Conservation (phyloP, 257 asterid genomes). For the Nicotiana benthamiana region DNA sequence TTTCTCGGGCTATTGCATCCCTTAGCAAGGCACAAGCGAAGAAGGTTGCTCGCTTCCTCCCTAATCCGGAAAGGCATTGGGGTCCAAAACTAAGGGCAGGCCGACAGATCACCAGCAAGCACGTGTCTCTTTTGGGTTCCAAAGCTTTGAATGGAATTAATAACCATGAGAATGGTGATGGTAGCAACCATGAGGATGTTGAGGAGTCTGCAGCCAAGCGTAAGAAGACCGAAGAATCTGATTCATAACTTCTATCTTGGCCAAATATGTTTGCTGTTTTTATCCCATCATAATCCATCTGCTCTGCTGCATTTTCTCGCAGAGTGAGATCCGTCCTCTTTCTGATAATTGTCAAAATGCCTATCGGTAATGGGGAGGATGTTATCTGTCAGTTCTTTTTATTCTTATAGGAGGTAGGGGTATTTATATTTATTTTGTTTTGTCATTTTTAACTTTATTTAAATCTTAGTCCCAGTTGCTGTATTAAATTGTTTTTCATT, state of each 20-base stretch:
- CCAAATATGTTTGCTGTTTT: slow-evolving; percentile 1
- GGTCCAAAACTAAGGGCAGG: slow-evolving; percentile 99
- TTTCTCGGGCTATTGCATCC: slow-evolving; percentile 85
- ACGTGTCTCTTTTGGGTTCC: slow-evolving; percentile 71
- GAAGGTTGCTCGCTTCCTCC: slow-evolving; percentile 88
- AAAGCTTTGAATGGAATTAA: slow-evolving; percentile 47
- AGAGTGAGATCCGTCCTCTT: slow-evolving; percentile 29
- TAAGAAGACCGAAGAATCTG: slow-evolving; percentile 63
- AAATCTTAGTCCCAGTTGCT: neutral
- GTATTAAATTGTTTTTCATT: neutral
- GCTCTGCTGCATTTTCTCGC: slow-evolving; percentile 51
- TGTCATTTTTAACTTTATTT: neutral
- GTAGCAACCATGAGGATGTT: slow-evolving; percentile 18
- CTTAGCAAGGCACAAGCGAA: slow-evolving; percentile 94
- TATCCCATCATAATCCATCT: slow-evolving; percentile 15
- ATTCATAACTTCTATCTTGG: slow-evolving; percentile 25
- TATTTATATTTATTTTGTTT: neutral
- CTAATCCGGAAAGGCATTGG: slow-evolving; percentile 94
- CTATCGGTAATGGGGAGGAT: neutral
- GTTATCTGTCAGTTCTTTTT: neutral
- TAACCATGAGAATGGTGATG: slow-evolving; percentile 11
- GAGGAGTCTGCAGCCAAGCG: slow-evolving; percentile 81
- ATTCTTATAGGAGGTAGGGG: neutral
- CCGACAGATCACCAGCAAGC: slow-evolving; percentile 76
- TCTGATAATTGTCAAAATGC: neutral